These are phyloP conservation scores for Herpotrichia juniperi DNA, from an alignment of 2,329 filamentous ascomycete genomes.

Conservation along the genomic window DNA sequence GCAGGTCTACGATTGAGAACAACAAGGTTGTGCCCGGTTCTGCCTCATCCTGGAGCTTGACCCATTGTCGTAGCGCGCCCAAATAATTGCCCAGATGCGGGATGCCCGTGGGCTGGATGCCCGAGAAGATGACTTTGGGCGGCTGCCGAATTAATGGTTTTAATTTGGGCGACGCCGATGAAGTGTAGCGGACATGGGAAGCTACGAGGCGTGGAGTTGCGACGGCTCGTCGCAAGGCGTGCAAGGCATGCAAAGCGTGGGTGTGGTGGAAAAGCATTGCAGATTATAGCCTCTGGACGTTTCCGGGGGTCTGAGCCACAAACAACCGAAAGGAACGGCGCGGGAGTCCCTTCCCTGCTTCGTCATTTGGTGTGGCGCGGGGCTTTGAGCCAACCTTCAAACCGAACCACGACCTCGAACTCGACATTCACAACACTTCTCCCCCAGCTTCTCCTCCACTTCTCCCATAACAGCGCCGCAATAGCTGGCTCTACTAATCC, in stretches of 20 bases:
- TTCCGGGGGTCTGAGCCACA: conserved; percentile 14
- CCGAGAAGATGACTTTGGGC: conserved; percentile 74
- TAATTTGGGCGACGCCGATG: background rate
- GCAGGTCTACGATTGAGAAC: conserved; percentile 90
- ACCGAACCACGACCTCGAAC: conserved; percentile 8
- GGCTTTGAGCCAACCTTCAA: conserved; percentile 13
- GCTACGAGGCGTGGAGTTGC: conserved; percentile 13
- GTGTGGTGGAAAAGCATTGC: conserved; percentile 28
- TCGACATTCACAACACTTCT: conserved; percentile 8
- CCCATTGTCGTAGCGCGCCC: conserved; percentile 88
- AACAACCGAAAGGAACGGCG: conserved; percentile 7
- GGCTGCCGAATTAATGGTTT: background rate
- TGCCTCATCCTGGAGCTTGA: conserved; percentile 73
- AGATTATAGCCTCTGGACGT: conserved; percentile 3
- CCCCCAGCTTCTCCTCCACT: background rate
- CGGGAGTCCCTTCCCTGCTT: conserved; percentile 15
- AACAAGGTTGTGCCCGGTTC: conserved; percentile 66
- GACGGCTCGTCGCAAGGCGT: conserved; percentile 23
- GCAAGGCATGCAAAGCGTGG: too few species aligned
- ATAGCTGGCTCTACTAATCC: background rate
- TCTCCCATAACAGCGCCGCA: background rate
- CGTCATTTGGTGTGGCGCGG: conserved; percentile 28
- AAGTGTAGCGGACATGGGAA: conserved; percentile 1
- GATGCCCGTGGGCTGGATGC: conserved; percentile 93
- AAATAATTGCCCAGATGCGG: conserved; percentile 96